These are phyloP conservation scores for Scheffersomyces stambukii DNA, from an alignment of 1,139 yeast species.

Conservation along the genomic window DNA sequence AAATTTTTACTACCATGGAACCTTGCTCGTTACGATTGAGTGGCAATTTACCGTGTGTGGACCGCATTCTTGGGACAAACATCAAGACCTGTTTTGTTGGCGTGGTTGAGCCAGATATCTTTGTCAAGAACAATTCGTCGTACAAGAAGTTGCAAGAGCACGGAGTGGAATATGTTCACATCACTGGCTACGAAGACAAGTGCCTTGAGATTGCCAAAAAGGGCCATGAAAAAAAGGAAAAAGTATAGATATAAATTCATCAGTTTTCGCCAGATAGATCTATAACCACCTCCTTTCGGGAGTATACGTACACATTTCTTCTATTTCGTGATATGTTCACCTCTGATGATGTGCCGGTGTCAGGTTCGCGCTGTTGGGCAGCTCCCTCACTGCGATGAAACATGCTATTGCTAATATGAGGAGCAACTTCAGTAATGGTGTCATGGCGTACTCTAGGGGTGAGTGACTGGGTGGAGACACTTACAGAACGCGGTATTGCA, in stretches of 20 bases:
- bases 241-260: slow-evolving; percentile 3
- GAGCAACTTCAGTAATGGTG: slow-evolving; percentile 3
- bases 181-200: slow-evolving; percentile 80
- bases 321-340: slow-evolving; percentile 12
- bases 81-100: slow-evolving; percentile 86
- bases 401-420: slow-evolving; percentile 2
- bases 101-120: slow-evolving; percentile 84
- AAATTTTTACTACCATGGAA: slow-evolving; percentile 94
- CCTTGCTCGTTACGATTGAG: slow-evolving; percentile 90
- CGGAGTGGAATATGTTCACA: slow-evolving; percentile 69
- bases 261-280: slow-evolving; percentile 22
- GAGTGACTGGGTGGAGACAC: slow-evolving; percentile 27
- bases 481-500: slow-evolving; percentile 54
- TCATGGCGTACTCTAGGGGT: slow-evolving; percentile 7
- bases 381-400: no score
- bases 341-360: slow-evolving; percentile 2
- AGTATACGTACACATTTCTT: slow-evolving; percentile 51
- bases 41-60: slow-evolving; percentile 87
- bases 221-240: slow-evolving; percentile 63
- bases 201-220: slow-evolving; percentile 69
- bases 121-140: slow-evolving; percentile 76
- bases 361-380: background rate
- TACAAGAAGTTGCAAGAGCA: slow-evolving; percentile 44
- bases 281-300: slow-evolving; percentile 51
- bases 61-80: slow-evolving; percentile 56